Evolutionary conservation across 2,329 filamentous ascomycete species (phyloP).

Genomic region (Colletotrichum endophyticum): DNA sequence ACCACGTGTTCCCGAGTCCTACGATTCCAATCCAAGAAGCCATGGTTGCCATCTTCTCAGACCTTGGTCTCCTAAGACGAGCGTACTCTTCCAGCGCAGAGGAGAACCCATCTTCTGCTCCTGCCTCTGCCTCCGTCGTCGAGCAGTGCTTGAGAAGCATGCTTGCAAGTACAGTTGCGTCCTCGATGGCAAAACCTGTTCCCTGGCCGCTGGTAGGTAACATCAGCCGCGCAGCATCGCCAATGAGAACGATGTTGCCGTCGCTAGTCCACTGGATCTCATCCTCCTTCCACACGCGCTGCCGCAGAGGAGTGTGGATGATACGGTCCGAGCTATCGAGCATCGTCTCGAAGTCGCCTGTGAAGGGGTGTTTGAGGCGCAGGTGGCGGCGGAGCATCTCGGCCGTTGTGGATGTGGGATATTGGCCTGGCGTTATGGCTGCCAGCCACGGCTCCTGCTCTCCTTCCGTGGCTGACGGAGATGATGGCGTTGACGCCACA

Average conservation of each 20-base stretch:
- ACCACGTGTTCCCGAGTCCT: slow-evolving; percentile 21
- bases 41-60: slow-evolving; percentile 25
- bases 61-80: slow-evolving; percentile 19
- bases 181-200: slow-evolving; percentile 29
- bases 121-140: fast-evolving
- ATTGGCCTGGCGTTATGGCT: neutral
- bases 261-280: slow-evolving; percentile 24
- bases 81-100: slow-evolving; percentile 25
- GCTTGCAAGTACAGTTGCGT: slow-evolving; percentile 26
- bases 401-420: neutral
- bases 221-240: slow-evolving; percentile 28
- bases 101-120: neutral
- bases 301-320: slow-evolving; percentile 26
- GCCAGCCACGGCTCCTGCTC: neutral
- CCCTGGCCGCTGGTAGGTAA: slow-evolving; percentile 29
- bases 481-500: no score
- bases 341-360: slow-evolving; percentile 23
- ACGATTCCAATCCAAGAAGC: slow-evolving; percentile 18
- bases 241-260: slow-evolving; percentile 23
- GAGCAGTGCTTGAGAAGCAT: slow-evolving; percentile 15
- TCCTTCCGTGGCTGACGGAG: neutral
- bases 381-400: neutral
- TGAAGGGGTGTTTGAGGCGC: slow-evolving; percentile 23
- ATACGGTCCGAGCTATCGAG: slow-evolving; percentile 26
- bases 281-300: slow-evolving; percentile 26